Evolutionary conservation across 2,329 filamentous ascomycete species (phyloP).

Genomic region (Verticillium nonalfalfae): DNA sequence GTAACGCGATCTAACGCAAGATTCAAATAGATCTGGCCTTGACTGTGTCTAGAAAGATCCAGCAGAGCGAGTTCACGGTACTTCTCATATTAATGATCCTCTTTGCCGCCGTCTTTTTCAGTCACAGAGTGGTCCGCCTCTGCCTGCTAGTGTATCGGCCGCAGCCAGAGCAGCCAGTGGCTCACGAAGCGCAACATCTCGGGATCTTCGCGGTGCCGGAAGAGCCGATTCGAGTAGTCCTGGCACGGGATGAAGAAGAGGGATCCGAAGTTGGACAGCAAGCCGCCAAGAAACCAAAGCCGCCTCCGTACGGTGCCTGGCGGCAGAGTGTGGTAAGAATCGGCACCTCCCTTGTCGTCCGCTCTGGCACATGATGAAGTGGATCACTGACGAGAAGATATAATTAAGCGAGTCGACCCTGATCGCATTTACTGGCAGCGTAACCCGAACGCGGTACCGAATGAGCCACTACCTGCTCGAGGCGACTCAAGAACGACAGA

Average conservation of each 20-base stretch:
- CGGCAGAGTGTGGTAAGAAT: slow-evolving; percentile 67
- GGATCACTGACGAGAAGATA: background rate
- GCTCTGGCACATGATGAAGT: background rate
- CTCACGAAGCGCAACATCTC: slow-evolving; percentile 28
- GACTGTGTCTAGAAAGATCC: slow-evolving; percentile 56
- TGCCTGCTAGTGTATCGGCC: slow-evolving; percentile 57
- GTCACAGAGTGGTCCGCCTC: slow-evolving; percentile 68
- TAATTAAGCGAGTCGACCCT: slow-evolving; percentile 63
- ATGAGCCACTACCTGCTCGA: background rate
- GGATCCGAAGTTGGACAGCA: slow-evolving; percentile 35
- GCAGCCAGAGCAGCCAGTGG: slow-evolving; percentile 19
- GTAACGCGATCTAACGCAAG: background rate
- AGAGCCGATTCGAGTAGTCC: slow-evolving; percentile 69
- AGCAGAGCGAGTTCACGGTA: slow-evolving; percentile 68
- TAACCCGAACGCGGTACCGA: slow-evolving; percentile 34
- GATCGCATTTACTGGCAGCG: slow-evolving; percentile 77
- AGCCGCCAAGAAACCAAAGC: slow-evolving; percentile 51
- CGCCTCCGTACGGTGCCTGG: slow-evolving; percentile 84
- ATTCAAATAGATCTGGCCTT: slow-evolving; percentile 60
- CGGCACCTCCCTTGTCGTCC: background rate
- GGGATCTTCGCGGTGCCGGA: slow-evolving; percentile 62
- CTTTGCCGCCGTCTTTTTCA: slow-evolving; percentile 70
- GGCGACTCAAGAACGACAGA: slow-evolving; percentile 8
- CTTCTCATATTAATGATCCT: slow-evolving; percentile 74
- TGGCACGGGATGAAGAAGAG: slow-evolving; percentile 69